These are phyloP conservation scores for Setaria viridis DNA, from an alignment of 202 grass and related monocot species.

Conservation along the genomic window DNA sequence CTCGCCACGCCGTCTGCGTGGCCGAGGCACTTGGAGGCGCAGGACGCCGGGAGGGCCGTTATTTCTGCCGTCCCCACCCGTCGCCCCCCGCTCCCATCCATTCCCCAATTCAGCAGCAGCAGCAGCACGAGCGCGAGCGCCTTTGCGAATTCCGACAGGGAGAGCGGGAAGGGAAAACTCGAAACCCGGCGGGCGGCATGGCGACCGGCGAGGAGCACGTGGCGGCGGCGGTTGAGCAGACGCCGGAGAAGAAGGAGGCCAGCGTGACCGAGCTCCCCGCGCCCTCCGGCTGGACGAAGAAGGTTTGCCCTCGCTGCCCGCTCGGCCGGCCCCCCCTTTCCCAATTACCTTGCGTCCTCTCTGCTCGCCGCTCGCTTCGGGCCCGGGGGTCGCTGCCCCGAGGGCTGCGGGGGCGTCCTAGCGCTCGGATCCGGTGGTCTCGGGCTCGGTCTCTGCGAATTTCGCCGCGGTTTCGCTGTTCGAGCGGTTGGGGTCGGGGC, in stretches of 20 bases:
- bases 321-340: not conserved
- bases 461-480: not conserved
- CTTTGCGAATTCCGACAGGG: slow-evolving; percentile 40
- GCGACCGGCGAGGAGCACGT: slow-evolving; percentile 52
- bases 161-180: slow-evolving; percentile 68
- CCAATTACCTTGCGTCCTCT: slow-evolving; percentile 3
- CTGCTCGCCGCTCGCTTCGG: not conserved
- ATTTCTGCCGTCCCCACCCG: slow-evolving; percentile 38
- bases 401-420: not conserved
- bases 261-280: slow-evolving; percentile 48
- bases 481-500: not conserved
- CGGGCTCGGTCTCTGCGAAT: slow-evolving; percentile 2
- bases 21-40: not conserved
- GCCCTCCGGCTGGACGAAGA: slow-evolving; percentile 71
- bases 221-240: slow-evolving; percentile 36
- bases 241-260: slow-evolving; percentile 29
- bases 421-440: slow-evolving; percentile 14
- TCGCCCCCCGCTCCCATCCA: not conserved
- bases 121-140: not conserved
- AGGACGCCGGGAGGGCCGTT: slow-evolving; percentile 33
- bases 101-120: slow-evolving; percentile 44
- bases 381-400: not conserved
- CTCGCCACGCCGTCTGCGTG: slow-evolving; percentile 49
- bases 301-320: slow-evolving; percentile 39
- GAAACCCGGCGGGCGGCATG: slow-evolving; percentile 53